Percentiles rank a stretch among this genome's conserved stretches.
phyloP scores from a whole-genome alignment of 2,329 filamentous ascomycete species.

The Polytolypa hystricis region DNA sequence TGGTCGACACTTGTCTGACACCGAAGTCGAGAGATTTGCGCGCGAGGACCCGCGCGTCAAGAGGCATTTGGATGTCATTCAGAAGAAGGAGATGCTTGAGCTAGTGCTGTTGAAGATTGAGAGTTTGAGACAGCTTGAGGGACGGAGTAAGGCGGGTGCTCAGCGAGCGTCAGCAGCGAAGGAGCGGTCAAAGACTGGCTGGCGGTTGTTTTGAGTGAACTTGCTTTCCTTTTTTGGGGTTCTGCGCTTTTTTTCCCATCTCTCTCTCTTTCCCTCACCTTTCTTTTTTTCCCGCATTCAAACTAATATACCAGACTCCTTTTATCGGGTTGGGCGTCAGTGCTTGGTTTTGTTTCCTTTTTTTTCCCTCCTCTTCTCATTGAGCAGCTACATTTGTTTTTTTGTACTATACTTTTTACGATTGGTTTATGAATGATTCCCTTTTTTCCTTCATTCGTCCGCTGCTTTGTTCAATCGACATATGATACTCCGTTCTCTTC shows the following conservation, averaged over 20 bases:
- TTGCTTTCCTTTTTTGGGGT: slow-evolving; percentile 5
- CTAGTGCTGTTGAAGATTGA: slow-evolving; percentile 95
- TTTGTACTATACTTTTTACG: no score
- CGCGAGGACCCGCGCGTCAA: slow-evolving; percentile 85
- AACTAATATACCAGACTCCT: slow-evolving; percentile 11
- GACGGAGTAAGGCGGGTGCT: slow-evolving; percentile 49
- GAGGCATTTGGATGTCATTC: slow-evolving; percentile 81
- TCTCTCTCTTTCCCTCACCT: neutral
- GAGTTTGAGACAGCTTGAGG: slow-evolving; percentile 71
- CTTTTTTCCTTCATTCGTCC: neutral
- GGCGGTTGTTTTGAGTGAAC: slow-evolving; percentile 33
- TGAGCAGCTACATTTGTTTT: no score
- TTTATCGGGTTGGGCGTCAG: slow-evolving; percentile 2
- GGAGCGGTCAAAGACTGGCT: slow-evolving; percentile 28
- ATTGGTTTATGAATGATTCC: slow-evolving; percentile 1
- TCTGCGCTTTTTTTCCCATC: neutral
- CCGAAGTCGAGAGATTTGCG: slow-evolving; percentile 80
- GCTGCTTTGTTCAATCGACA: no score
- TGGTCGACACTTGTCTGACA: slow-evolving; percentile 64
- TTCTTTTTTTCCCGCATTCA: slow-evolving; percentile 2
- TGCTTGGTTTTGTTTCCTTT: slow-evolving; percentile 1
- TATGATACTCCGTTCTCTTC: no score
- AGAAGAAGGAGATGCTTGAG: slow-evolving; percentile 84
- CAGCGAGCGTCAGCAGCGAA: slow-evolving; percentile 27
- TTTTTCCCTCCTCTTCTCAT: neutral